Percentiles rank a stretch among this genome's conserved stretches.
Evolutionary conservation across 768 basidiomycete species (phyloP).

Genomic region (Xerocomellus chrysenteron): DNA sequence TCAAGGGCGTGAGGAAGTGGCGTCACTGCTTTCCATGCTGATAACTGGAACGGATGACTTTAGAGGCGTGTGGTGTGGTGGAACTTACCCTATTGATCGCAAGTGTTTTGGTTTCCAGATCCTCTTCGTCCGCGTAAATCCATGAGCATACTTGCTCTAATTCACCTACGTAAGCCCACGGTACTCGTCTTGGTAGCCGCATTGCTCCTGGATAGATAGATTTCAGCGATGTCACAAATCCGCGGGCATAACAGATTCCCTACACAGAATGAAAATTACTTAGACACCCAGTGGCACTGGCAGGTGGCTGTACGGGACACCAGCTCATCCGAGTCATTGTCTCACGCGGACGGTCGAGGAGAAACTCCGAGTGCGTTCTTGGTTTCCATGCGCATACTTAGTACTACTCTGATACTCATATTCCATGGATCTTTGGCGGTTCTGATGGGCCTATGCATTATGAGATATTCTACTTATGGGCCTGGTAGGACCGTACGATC

Average conservation of each 20-base stretch:
- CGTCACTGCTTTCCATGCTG: conserved; percentile 76
- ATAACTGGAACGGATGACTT: conserved; percentile 47
- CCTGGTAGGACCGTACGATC: too few relatives aligned
- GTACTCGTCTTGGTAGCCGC: conserved; percentile 77
- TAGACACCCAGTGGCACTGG: too few relatives aligned
- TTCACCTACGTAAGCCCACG: conserved; percentile 70
- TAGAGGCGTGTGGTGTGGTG: neutral
- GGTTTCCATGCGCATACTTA: neutral
- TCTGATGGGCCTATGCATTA: too few relatives aligned
- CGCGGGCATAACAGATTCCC: too few relatives aligned
- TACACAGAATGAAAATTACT: neutral
- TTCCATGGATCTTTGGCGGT: too few relatives aligned
- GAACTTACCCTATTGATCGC: conserved; percentile 65
- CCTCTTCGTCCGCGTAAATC: conserved; percentile 68
- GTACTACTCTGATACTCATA: too few relatives aligned
- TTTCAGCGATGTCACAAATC: neutral
- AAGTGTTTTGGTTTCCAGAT: conserved; percentile 49
- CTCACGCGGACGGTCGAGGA: neutral
- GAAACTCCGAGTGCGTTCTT: neutral
- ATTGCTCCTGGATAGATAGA: conserved; percentile 34
- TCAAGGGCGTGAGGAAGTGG: conserved; percentile 82
- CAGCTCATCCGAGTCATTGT: neutral
- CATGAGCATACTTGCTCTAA: conserved; percentile 74
- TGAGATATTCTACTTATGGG: too few relatives aligned
- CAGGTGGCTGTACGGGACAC: neutral